Percentiles rank a stretch among this genome's conserved stretches.
Evolutionary conservation across 768 basidiomycete genomes (phyloP).

Genomic region (Polyporus arcularius): DNA sequence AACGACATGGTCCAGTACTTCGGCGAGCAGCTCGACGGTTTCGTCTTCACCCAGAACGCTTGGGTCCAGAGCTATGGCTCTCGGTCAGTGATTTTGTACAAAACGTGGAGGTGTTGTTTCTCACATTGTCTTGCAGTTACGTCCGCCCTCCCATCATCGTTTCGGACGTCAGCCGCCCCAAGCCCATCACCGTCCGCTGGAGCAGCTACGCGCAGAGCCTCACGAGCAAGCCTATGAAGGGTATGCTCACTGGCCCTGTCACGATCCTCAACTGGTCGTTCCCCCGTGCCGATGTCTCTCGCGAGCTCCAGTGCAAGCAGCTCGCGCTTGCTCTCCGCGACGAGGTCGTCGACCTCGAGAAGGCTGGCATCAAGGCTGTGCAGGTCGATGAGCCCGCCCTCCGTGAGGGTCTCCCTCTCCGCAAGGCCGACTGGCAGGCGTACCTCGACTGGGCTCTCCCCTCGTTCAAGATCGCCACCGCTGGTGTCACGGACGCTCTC

Average conservation of each 20-base stretch:
- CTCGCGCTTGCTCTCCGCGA: conserved; percentile 97
- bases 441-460: conserved; percentile 99
- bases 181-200: conserved; percentile 96
- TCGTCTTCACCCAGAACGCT: conserved; percentile 97
- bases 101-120: conserved; percentile 31
- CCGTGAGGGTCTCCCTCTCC: conserved; percentile 97
- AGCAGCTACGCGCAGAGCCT: conserved; percentile 94
- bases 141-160: conserved; percentile 99
- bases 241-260: conserved; percentile 98
- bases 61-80: conserved; percentile 99
- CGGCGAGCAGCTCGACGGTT: conserved; percentile 91
- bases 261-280: conserved; percentile 99
- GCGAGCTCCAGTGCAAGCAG: conserved; percentile 97
- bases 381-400: conserved; percentile 99
- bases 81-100: conserved; percentile 42
- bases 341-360: conserved; percentile 96
- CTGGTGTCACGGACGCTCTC: conserved; percentile 90
- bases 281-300: conserved; percentile 97
- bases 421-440: conserved; percentile 92
- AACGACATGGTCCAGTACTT: conserved; percentile 99
- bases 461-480: conserved; percentile 97
- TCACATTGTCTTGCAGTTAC: conserved; percentile 52
- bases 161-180: conserved; percentile 92
- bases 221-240: conserved; percentile 96
- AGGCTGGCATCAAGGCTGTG: conserved; percentile 95